These are phyloP conservation scores for Ustilago hordei DNA, from an alignment of 1,284 basidiomycete genomes.

Conservation along the genomic window DNA sequence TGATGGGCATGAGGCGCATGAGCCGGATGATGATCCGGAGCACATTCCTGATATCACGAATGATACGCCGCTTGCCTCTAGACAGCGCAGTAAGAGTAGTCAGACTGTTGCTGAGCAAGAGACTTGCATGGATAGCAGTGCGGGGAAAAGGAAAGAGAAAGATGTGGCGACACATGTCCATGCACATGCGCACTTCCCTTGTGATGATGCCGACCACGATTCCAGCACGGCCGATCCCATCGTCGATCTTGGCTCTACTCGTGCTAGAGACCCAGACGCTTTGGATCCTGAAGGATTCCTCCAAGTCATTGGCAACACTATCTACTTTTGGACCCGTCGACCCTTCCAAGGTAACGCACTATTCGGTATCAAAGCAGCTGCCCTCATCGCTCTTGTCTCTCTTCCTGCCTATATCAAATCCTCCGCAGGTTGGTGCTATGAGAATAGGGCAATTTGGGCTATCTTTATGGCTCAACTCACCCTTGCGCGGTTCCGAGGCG, in stretches of 20 bases:
- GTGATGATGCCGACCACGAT: slow-evolving; percentile 7
- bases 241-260: slow-evolving; percentile 72
- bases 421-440: slow-evolving; percentile 62
- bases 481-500: slow-evolving; percentile 60
- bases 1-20: slow-evolving; percentile 26
- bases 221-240: slow-evolving; percentile 22
- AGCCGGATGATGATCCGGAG: slow-evolving; percentile 46
- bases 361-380: slow-evolving; percentile 83
- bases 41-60: slow-evolving; percentile 42
- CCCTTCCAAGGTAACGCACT: slow-evolving; percentile 71
- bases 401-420: slow-evolving; percentile 56
- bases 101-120: slow-evolving; percentile 14
- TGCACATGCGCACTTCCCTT: slow-evolving; percentile 26
- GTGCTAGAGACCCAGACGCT: slow-evolving; percentile 79
- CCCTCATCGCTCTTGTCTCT: slow-evolving; percentile 74
- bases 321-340: slow-evolving; percentile 35
- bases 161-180: background rate
- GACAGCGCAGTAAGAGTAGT: slow-evolving; percentile 36
- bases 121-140: background rate
- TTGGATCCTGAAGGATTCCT: slow-evolving; percentile 73
- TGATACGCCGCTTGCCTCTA: slow-evolving; percentile 27
- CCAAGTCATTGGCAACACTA: slow-evolving; percentile 53
- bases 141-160: slow-evolving; percentile 6
- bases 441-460: slow-evolving; percentile 64
- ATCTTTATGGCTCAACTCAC: slow-evolving; percentile 68